Percentiles rank a stretch among this genome's conserved stretches.
phyloP scores from a whole-genome alignment of 352 stramenopile genomes.

The Phytopythium vexans region DNA sequence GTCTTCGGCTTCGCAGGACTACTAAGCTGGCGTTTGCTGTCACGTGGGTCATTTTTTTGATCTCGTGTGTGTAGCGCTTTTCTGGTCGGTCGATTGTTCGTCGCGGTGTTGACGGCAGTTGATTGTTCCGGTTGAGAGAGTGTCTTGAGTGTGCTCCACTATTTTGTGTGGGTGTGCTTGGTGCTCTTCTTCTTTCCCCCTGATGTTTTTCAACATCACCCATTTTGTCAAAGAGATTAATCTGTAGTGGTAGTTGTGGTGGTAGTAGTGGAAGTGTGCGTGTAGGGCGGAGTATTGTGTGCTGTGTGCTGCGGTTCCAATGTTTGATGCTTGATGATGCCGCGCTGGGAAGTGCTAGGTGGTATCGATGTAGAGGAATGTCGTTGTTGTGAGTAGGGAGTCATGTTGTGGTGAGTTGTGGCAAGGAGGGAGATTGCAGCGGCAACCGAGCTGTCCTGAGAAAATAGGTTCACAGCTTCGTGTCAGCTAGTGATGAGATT shows the following conservation, averaged over 20 bases:
- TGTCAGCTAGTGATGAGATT: too few relatives aligned
- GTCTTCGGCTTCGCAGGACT: conserved; percentile 50
- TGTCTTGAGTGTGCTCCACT: too few relatives aligned
- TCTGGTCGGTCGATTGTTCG: background rate
- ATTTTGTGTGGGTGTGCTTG: background rate
- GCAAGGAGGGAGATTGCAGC: too few relatives aligned
- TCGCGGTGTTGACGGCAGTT: background rate
- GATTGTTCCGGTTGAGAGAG: background rate
- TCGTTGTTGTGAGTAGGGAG: too few relatives aligned
- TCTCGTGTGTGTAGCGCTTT: background rate
- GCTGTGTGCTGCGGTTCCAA: background rate
- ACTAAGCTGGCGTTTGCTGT: too few relatives aligned
- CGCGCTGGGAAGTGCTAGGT: background rate
- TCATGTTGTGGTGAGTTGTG: too few relatives aligned
- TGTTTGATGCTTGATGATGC: background rate
- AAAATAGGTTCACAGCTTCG: too few relatives aligned
- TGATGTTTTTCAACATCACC: conserved; percentile 49
- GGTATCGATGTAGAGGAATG: too few relatives aligned
- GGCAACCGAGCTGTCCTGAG: too few relatives aligned
- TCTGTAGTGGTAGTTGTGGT: background rate
- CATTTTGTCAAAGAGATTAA: conserved; percentile 21
- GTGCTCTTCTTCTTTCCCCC: background rate
- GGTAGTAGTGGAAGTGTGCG: background rate
- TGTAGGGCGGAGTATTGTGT: background rate
- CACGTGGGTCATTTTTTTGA: background rate